Evolutionary conservation across 257 asterid genomes (phyloP).

Genomic region (Nicotiana tomentosiformis): DNA sequence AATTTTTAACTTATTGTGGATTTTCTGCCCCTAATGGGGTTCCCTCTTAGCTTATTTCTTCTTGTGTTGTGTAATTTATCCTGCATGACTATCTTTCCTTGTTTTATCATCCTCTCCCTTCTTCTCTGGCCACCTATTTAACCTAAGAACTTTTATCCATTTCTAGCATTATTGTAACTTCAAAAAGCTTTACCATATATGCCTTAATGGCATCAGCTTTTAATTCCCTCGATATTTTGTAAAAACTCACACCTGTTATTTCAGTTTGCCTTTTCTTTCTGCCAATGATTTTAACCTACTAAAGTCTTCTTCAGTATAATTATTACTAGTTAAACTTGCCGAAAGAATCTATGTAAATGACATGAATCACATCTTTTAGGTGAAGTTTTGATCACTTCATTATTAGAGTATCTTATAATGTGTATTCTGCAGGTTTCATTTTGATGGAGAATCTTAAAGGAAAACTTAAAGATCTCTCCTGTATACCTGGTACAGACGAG

Average conservation of each 20-base stretch:
- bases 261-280: neutral
- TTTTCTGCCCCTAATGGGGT: neutral
- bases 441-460: slow-evolving; percentile 44
- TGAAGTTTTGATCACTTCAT: neutral
- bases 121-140: neutral
- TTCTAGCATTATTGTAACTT: neutral
- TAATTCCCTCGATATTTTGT: neutral
- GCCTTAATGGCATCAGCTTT: neutral
- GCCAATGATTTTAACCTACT: neutral
- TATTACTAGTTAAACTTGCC: neutral
- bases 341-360: neutral
- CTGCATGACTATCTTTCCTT: neutral
- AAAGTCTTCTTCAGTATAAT: neutral
- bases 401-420: neutral
- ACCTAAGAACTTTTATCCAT: neutral
- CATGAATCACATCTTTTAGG: neutral
- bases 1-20: neutral
- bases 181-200: neutral
- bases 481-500: slow-evolving; percentile 7
- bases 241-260: neutral
- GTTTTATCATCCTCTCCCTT: neutral
- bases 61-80: neutral
- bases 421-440: slow-evolving; percentile 30
- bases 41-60: neutral
- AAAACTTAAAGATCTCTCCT: slow-evolving; percentile 30